A percentile compares a stretch with the other conserved stretches of the same genome.
Evolutionary conservation across 2,329 filamentous ascomycete species (phyloP).

Genomic region (Cordyceps sp.): DNA sequence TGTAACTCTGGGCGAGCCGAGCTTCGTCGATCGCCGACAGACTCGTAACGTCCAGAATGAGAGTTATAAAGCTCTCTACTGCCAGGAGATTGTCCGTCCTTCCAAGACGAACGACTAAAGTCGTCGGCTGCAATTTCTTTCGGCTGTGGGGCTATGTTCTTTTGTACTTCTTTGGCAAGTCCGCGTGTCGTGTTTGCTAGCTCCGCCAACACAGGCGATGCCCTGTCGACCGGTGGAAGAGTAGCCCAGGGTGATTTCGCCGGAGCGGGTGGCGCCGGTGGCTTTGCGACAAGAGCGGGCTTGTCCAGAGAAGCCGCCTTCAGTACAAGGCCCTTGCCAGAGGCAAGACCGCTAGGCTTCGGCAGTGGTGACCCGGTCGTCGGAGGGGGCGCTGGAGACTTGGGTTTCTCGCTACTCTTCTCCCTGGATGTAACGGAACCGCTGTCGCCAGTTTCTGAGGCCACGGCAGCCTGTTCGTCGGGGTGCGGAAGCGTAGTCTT

Average conservation of each 20-base stretch:
- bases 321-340: conserved; percentile 45
- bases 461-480: conserved; percentile 27
- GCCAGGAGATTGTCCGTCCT: conserved; percentile 46
- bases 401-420: conserved; percentile 22
- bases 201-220: conserved; percentile 52
- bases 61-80: conserved; percentile 81
- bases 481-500: conserved; percentile 57
- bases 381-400: conserved; percentile 22
- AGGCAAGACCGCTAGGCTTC: conserved; percentile 28
- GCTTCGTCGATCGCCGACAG: conserved; percentile 62
- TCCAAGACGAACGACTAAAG: conserved; percentile 71
- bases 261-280: conserved; percentile 47
- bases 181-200: conserved; percentile 27
- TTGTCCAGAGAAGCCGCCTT: conserved; percentile 51
- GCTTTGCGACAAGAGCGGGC: conserved; percentile 57
- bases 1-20: conserved; percentile 50
- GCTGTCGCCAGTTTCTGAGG: conserved; percentile 11
- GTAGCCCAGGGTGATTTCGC: conserved; percentile 85
- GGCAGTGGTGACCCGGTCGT: conserved; percentile 21
- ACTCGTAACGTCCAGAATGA: conserved; percentile 86
- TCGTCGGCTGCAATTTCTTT: conserved; percentile 90
- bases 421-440: conserved; percentile 7
- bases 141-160: conserved; percentile 31
- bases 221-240: conserved; percentile 70
- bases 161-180: conserved; percentile 38